These are phyloP conservation scores for Pachysandra terminalis DNA, from an alignment of 164 flowering plant genomes.

Conservation along the genomic window DNA sequence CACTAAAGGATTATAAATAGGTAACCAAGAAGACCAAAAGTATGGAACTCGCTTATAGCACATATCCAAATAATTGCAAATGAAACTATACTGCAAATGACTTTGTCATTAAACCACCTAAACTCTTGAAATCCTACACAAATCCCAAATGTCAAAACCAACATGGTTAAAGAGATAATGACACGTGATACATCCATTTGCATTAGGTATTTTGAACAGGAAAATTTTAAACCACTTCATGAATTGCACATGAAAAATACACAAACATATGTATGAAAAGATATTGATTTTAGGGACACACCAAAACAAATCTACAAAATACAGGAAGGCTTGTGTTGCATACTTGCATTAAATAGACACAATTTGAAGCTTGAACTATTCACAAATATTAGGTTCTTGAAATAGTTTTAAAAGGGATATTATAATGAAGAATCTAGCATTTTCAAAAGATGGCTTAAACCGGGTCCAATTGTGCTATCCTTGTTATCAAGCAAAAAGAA, in stretches of 20 bases:
- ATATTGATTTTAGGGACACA: not conserved
- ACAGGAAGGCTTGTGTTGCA: no score
- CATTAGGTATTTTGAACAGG: no score
- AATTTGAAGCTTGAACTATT: no score
- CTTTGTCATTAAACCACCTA: not conserved
- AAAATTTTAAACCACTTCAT: no score
- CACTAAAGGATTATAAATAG: conserved; percentile 8
- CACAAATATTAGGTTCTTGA: no score
- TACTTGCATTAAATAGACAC: not conserved
- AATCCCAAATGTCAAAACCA: no score
- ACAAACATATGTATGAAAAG: not conserved
- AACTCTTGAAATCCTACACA: not conserved
- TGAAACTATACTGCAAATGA: no score
- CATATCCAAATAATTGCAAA: not conserved
- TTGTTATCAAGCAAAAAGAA: no score
- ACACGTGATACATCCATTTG: no score
- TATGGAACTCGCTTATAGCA: not conserved
- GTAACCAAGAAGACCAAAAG: not conserved
- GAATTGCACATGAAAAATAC: not conserved
- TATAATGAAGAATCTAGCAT: not conserved
- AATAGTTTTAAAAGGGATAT: not conserved
- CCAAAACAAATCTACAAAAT: not conserved
- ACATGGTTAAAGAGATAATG: no score
- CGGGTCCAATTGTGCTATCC: no score
- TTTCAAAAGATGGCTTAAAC: no score